Base-by-base conservation (phyloP, 2,329 filamentous ascomycete genomes). In the Keithomyces neogunnii region DNA sequence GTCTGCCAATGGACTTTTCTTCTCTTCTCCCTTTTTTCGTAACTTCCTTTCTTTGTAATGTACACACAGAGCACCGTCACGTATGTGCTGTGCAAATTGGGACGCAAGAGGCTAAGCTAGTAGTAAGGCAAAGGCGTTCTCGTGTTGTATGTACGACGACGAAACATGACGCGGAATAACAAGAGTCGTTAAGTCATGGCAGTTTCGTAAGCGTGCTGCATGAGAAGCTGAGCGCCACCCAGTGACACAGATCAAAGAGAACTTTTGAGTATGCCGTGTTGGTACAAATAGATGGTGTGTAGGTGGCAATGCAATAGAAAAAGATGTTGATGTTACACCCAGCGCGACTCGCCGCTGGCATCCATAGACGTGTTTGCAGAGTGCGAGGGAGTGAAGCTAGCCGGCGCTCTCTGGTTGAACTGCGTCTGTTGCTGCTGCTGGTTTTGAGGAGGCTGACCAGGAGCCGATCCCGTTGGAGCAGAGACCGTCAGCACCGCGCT, bases 171-270 rank as follows among this genome's bases (percentile, higher is more conserved):
- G 60, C 60, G 61, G 57, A 51, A 56, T 60, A 66, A 65, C 58
- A 62, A 66, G 64, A 69, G 62, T 72, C 68, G 63, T 72, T 62
- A 71, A 63, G 57, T 72, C 67, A 63, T 72, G 63, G 60, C 60
- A 61, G 63, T 62, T 54, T 69, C 66, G 62, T 67, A 55, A 66
- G 60, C 59, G 59, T 63, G 60, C 61, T 63, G 62, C 60, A 62
- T 63, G 56, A 62, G 58, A 60, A 39, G 55, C 57, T 49, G 56
- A 54, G 56, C 54, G 52, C 59, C 60, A 54, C 56, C 56, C 47
- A 57, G 51, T 50, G 53, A 53, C 56, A 54, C 57, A 53, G 54
- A 53, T 47, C 43, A 45, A 56, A 56, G 47, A 57, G 58, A 58
- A 57, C 44, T 43, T 36, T 36, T 50, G 44, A 28, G 39, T 36